These are phyloP conservation scores for Eucalyptus victrix DNA, from an alignment of 345 rosid genomes.

Conservation along the genomic window DNA sequence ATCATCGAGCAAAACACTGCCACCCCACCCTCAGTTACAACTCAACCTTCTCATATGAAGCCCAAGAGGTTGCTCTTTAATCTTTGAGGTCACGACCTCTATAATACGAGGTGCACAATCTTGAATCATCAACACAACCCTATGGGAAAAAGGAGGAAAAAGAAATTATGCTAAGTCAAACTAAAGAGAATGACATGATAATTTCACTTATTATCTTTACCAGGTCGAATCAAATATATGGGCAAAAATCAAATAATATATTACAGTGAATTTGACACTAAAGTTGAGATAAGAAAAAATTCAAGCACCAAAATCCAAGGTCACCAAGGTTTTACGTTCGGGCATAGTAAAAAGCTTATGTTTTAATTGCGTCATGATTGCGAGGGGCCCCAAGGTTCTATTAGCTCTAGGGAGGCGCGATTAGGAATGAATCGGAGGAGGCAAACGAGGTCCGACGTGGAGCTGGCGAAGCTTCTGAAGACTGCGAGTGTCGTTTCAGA, in stretches of 20 bases:
- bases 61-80: background rate
- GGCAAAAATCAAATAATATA: rapidly evolving
- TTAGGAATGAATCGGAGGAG: background rate
- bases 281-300: background rate
- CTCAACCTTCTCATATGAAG: background rate
- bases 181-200: background rate
- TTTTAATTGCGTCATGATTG: background rate
- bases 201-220: background rate
- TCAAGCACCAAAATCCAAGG: too few species aligned
- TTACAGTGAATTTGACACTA: rapidly evolving
- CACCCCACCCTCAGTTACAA: background rate
- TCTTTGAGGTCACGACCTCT: background rate
- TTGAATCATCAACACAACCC: background rate
- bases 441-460: background rate
- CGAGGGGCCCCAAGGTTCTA: background rate
- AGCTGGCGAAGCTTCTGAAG: background rate
- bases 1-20: rapidly evolving
- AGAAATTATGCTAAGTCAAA: rapidly evolving
- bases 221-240: rapidly evolving
- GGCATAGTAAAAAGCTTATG: background rate
- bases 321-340: too few species aligned
- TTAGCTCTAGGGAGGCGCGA: background rate
- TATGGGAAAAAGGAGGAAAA: background rate
- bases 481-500: background rate
- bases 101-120: background rate